Percentiles rank a stretch among this genome's conserved stretches.
Evolutionary conservation across 2,329 filamentous ascomycete genomes (phyloP).

Genomic region (Lasiodiplodia sp.): DNA sequence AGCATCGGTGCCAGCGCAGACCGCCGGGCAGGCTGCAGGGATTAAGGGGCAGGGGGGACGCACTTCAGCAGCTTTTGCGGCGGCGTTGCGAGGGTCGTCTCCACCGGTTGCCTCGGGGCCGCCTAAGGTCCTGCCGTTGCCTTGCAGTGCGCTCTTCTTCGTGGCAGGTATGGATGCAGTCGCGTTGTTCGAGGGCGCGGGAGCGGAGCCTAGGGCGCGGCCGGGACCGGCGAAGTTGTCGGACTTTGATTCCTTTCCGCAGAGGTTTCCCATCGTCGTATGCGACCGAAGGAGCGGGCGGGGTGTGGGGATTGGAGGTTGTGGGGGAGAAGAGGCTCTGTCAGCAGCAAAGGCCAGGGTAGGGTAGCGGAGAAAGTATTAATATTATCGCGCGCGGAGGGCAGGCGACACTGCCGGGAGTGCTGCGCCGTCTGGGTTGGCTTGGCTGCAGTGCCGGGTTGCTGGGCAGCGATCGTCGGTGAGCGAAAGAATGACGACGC

Average conservation of each 20-base stretch:
- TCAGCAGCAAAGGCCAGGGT: background rate
- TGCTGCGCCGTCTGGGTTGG: constrained; percentile 2
- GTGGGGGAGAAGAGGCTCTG: constrained; percentile 1
- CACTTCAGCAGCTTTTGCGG: constrained; percentile 86
- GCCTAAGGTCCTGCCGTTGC: constrained; percentile 70
- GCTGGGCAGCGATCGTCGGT: constrained; percentile 21
- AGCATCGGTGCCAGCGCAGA: background rate
- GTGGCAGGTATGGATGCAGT: constrained; percentile 38
- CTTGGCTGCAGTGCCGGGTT: constrained; percentile 14
- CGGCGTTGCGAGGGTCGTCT: constrained; percentile 66
- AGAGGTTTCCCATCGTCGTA: constrained; percentile 81
- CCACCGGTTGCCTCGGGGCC: constrained; percentile 46
- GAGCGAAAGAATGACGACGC: constrained; percentile 1
- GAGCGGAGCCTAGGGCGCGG: constrained; percentile 69
- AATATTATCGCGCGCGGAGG: background rate
- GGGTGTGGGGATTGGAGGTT: background rate
- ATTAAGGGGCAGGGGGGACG: constrained; percentile 45
- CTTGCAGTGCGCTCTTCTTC: constrained; percentile 59
- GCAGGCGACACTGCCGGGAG: background rate
- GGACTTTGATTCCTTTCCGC: constrained; percentile 68
- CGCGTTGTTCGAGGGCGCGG: constrained; percentile 49
- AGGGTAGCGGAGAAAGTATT: background rate
- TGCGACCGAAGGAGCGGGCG: background rate
- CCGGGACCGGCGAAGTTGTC: constrained; percentile 72
- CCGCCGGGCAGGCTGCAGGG: background rate